phyloP scores from a whole-genome alignment of 2,329 filamentous ascomycete species.

The Periconia sp. region DNA sequence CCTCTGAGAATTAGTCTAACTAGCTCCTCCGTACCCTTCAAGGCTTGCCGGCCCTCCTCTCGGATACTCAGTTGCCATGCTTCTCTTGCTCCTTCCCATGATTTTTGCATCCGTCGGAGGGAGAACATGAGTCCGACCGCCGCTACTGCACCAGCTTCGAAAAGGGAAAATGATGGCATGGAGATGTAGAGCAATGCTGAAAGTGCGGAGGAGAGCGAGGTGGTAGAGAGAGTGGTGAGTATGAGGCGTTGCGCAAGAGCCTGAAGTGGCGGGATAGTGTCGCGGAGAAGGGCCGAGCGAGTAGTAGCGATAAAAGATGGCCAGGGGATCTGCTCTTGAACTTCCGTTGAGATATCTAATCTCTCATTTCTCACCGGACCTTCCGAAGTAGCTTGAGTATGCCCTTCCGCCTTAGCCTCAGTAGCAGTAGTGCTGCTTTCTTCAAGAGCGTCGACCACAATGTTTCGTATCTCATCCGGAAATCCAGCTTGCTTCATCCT shows the following conservation, averaged over 20 bases:
- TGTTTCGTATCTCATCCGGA: slow-evolving; percentile 27
- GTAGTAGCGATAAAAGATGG: slow-evolving; percentile 75
- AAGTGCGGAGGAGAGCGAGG: slow-evolving; percentile 61
- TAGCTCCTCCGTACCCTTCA: slow-evolving; percentile 60
- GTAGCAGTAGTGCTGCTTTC: neutral
- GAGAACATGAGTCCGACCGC: slow-evolving; percentile 65
- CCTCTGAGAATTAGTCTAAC: slow-evolving; percentile 55
- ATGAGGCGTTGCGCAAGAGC: slow-evolving; percentile 59
- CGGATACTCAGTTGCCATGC: slow-evolving; percentile 60
- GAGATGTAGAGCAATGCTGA: slow-evolving; percentile 63
- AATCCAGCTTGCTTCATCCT: slow-evolving; percentile 71
- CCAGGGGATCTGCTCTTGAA: slow-evolving; percentile 61
- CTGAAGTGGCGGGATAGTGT: slow-evolving; percentile 52
- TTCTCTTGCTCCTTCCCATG: slow-evolving; percentile 62
- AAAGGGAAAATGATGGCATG: slow-evolving; percentile 55
- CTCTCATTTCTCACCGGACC: slow-evolving; percentile 12
- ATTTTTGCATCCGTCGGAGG: slow-evolving; percentile 62
- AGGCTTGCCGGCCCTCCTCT: slow-evolving; percentile 63
- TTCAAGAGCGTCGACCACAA: neutral
- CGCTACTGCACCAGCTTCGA: slow-evolving; percentile 65
- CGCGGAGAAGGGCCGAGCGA: slow-evolving; percentile 57
- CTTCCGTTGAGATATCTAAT: slow-evolving; percentile 30
- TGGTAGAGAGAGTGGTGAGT: slow-evolving; percentile 75
- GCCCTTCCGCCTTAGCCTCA: neutral
- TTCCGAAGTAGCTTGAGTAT: slow-evolving; percentile 23